Percentiles rank a stretch among this genome's conserved stretches.
Evolutionary conservation across 2,329 filamentous ascomycete genomes (phyloP).

Genomic region (Trichophyton verrucosum): DNA sequence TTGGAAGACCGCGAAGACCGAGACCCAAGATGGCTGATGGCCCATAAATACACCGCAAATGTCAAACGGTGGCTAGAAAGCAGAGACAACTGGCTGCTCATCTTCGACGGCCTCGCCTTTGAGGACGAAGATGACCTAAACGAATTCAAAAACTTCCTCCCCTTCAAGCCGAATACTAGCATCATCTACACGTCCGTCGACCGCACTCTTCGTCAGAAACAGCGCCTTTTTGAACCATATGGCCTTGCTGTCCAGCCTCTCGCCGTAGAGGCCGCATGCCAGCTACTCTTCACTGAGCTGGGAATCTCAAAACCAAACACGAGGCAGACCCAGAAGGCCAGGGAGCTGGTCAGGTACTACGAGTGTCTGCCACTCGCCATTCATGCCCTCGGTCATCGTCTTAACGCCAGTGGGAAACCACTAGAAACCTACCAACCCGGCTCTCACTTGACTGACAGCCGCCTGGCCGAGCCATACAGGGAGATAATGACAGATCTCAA

Average conservation of each 20-base stretch:
- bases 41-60: conserved; percentile 41
- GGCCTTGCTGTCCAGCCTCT: conserved; percentile 46
- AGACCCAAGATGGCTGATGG: conserved; percentile 28
- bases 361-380: conserved; percentile 56
- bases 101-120: conserved; percentile 56
- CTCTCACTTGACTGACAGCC: conserved; percentile 44
- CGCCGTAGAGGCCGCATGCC: conserved; percentile 45
- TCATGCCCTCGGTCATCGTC: conserved; percentile 50
- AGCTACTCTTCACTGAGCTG: conserved; percentile 50
- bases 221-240: conserved; percentile 48
- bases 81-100: conserved; percentile 52
- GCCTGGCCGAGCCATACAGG: conserved; percentile 39
- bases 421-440: conserved; percentile 48
- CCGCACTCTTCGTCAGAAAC: conserved; percentile 42
- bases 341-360: conserved; percentile 51
- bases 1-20: conserved; percentile 32
- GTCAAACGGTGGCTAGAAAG: conserved; percentile 52
- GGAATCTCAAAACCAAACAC: conserved; percentile 44
- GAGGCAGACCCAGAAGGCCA: conserved; percentile 45
- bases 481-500: conserved; percentile 38
- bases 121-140: conserved; percentile 41
- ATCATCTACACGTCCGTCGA: conserved; percentile 59
- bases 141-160: conserved; percentile 48
- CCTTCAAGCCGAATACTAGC: conserved; percentile 49
- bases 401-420: conserved; percentile 50